phyloP scores from a whole-genome alignment of 73 alveolate species.

The Paraurostyla sp. region DNA sequence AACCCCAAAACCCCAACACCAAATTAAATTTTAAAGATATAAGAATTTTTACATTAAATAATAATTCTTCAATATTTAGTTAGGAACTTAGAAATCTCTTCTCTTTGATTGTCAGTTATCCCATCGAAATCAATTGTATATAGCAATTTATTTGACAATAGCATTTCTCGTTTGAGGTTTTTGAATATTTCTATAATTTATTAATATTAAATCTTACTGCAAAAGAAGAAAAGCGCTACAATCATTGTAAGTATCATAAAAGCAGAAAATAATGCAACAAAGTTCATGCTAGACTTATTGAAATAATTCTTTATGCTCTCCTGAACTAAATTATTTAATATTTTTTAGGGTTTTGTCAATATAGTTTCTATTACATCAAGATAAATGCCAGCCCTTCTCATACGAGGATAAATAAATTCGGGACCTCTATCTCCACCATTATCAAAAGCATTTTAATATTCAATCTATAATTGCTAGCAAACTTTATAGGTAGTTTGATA shows the following conservation, averaged over 20 bases:
- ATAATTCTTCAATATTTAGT: slow-evolving; percentile 2
- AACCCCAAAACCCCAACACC: too few relatives aligned
- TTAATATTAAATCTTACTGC: slow-evolving; percentile 18
- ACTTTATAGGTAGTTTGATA: slow-evolving; percentile 21
- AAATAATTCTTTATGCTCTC: background rate
- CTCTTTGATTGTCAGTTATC: background rate
- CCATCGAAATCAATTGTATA: slow-evolving; percentile 24
- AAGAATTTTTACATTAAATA: too few relatives aligned
- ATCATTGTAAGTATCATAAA: background rate
- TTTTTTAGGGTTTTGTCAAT: background rate
- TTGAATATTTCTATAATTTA: background rate
- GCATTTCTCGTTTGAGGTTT: slow-evolving; percentile 25
- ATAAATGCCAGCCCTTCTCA: slow-evolving; percentile 24
- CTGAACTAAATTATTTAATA: background rate
- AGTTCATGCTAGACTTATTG: background rate
- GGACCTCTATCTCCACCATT: slow-evolving; percentile 41
- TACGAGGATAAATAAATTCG: slow-evolving; percentile 18
- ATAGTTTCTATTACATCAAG: slow-evolving; percentile 17
- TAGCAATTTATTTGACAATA: background rate
- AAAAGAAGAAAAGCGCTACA: slow-evolving; percentile 10
- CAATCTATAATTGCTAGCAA: slow-evolving; percentile 10
- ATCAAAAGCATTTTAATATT: slow-evolving; percentile 27
- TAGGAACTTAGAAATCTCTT: background rate
- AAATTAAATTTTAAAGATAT: too few relatives aligned
- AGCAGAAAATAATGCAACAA: slow-evolving; percentile 10